Evolutionary conservation across 495 filamentous ascomycete genomes (phyloP).

Genomic region (Alectoria sarmentosa): DNA sequence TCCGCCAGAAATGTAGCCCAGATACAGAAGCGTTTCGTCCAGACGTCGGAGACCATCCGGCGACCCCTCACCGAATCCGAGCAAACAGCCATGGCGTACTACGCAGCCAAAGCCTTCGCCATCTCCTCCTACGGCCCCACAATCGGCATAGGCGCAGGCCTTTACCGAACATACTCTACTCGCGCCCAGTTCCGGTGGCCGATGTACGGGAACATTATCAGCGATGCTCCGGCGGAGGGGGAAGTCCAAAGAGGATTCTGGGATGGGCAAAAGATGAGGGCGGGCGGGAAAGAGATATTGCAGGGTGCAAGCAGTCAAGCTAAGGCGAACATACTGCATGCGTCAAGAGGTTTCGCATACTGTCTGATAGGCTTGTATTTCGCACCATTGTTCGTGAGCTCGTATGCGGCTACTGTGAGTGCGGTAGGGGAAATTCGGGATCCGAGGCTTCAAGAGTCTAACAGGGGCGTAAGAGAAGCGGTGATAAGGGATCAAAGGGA

Average conservation of each 20-base stretch:
- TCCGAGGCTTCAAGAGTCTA: constrained; percentile 14
- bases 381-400: background rate
- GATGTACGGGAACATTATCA: constrained; percentile 9
- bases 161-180: constrained; percentile 12
- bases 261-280: constrained; percentile 18
- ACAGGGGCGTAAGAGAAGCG: background rate
- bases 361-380: background rate
- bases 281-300: constrained; percentile 10
- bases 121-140: constrained; percentile 14
- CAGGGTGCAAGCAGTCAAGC: background rate
- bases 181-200: constrained; percentile 17
- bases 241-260: constrained; percentile 16
- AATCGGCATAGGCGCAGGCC: background rate
- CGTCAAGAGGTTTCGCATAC: constrained; percentile 10
- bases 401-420: constrained; percentile 16
- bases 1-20: background rate
- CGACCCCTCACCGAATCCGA: constrained; percentile 19
- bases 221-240: background rate
- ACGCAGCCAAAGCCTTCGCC: constrained; percentile 7
- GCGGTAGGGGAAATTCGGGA: constrained; percentile 18
- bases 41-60: background rate
- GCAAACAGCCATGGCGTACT: constrained; percentile 10
- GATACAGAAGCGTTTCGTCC: constrained; percentile 2
- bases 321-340: constrained; percentile 10
- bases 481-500: background rate